Base-by-base conservation (phyloP, 2,329 filamentous ascomycete species). In the Dryadomyces quercivorus region DNA sequence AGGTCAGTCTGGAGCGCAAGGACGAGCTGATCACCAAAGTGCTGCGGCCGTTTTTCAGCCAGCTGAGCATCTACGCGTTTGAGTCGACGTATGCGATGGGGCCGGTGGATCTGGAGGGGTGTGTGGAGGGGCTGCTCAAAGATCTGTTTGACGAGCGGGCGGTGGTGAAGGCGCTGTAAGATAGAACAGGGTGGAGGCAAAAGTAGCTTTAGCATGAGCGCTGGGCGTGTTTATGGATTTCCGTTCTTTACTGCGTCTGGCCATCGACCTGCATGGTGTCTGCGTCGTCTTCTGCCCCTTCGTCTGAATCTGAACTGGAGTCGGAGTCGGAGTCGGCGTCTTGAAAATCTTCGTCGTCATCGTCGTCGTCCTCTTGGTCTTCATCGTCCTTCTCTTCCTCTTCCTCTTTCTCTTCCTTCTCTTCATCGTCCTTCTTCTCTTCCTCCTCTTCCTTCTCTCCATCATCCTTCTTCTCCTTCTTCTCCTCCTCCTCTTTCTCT, bases 21-120 rank as follows among this genome's bases (percentile, higher is more conserved):
- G 81, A 84, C 53, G 81, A 85, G 67, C 70, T 97, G 56, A 80
- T 93, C 5, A 82, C 82, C 56, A 85, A 85, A 65, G 79, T 96
- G 13, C 70, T 97, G 58, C 77, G 87, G 61, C 92, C 92, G 0
- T 97, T 96, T 70, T 89, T 97, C 65, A 86, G 85, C 15, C 87
- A 94, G 65, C 71, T 98, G 59, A 96, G 91, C 66, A 96, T 98
- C 63, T 88, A 85, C 66, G 85, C 88, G 0, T 98, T 96, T 69
- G 93, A 98, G 72, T 86, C 85, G 58, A 92, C 86, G 54, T 98
- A 98, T 67, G 82, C 85, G 16, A 91, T 96, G 82, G 84, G 82
- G 40, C 68, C 68, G 45, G 70, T 86, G 26, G 88, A 94, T 66
- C 66, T 76, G 61, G 78, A 82, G 52, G 74, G 74, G 10, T 90